Conservation (phyloP, 73 alveolate species). For the Effrenium voratum region DNA sequence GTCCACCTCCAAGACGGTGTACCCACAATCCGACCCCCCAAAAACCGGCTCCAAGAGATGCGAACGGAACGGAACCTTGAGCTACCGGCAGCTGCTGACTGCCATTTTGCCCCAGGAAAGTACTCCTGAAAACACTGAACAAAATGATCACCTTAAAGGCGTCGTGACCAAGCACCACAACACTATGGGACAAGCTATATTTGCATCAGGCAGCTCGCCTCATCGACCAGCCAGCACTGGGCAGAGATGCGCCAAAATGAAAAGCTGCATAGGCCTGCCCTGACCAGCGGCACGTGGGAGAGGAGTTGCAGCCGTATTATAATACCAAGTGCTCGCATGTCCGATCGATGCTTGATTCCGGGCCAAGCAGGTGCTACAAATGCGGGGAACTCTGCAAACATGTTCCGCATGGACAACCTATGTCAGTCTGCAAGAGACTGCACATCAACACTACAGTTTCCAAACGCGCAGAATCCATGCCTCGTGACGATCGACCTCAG, state of each 20-base stretch:
- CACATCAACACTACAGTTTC: too few species aligned
- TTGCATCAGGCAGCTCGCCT: background rate
- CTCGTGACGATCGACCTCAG: constrained; percentile 68
- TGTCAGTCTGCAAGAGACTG: too few species aligned
- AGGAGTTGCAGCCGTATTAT: too few species aligned
- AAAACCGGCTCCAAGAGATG: background rate
- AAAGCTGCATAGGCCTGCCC: constrained; percentile 87
- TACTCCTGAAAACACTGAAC: background rate
- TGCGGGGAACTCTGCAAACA: too few species aligned
- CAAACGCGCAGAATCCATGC: too few species aligned
- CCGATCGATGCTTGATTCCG: too few species aligned
- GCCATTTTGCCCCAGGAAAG: background rate
- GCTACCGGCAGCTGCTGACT: background rate
- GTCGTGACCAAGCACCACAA: background rate
- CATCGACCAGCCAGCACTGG: constrained; percentile 87
- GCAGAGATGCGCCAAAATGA: constrained; percentile 85
- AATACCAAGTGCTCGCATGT: too few species aligned
- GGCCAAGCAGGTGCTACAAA: too few species aligned
- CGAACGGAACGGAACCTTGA: background rate
- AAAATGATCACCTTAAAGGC: background rate
- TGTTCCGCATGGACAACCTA: too few species aligned
- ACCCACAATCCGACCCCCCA: too few species aligned
- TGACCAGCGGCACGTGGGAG: background rate
- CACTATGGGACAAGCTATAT: background rate
- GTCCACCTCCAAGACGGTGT: too few species aligned